Evolutionary conservation across 768 basidiomycete species (phyloP), one percentile per base, ranked within the genome.

Genomic region (Multifurca ochricompacta): DNA sequence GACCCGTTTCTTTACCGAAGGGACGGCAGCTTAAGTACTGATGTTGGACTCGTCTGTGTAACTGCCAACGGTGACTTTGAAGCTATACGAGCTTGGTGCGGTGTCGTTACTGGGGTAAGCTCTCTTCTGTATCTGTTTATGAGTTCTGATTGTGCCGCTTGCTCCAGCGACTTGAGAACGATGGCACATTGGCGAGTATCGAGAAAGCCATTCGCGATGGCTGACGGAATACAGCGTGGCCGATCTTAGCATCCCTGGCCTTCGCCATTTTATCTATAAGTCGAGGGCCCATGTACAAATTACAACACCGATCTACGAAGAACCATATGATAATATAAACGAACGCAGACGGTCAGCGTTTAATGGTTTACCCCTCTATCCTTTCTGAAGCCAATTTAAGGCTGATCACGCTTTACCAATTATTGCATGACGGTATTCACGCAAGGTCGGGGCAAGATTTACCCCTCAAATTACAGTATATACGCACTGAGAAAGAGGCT

Each of bases 241-340:
- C 3, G 84, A 87, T 51, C 70, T 97, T 10, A 81, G 81, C n/a
- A 85, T 95, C 59, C 91, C 91, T 3, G 93, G 93, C 2, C 70
- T 98, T 27, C 80, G 90, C 28, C 96, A 99, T 68, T 99, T 97
- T 65, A 71, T 97, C 44, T 98, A 97, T 74, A 97, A 97, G 71
- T 91, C 89, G 9, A 77, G 91, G 11, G 73, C 79, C 6, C 81
- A 90, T 62, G 93, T 99, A 18, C 96, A 99, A 66, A 77, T 95
- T 32, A 96, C 94, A 0, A 70, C 76, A 59, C 93, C 96, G 3
- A 66, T 69, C n/a, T 94, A 85, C 68, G 91, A 93, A 65, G 89
- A 88, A 16, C 88, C 87, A 6, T 95, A 96, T 62, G 81, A 85
- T 39, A 73, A 72, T 31, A 60, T 71, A 0, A 73, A 78, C 37